A percentile compares a stretch with the other conserved stretches of the same genome.
Conservation (phyloP, 1,284 basidiomycete species). For the Cryptococcus sp. region DNA sequence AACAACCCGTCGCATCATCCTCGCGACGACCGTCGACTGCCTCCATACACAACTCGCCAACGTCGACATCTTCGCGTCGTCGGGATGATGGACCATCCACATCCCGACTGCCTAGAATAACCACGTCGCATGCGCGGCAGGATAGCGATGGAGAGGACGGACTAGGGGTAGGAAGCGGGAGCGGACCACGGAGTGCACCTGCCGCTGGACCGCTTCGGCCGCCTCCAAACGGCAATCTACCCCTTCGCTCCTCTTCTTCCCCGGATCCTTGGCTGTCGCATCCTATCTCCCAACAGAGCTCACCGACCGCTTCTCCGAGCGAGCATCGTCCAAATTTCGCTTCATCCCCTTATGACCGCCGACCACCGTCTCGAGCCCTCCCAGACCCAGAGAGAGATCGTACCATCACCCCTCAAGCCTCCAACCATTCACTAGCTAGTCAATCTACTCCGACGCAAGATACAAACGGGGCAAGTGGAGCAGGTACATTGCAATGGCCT, state of each 20-base stretch:
- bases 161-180: not conserved
- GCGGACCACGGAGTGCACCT: constrained; percentile 35
- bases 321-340: constrained; percentile 26
- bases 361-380: constrained; percentile 2
- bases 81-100: constrained; percentile 4
- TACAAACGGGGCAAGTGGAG: not conserved
- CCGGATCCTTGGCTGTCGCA: constrained; percentile 34
- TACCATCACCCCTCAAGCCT: constrained; percentile 17
- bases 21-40: constrained; percentile 27
- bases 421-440: constrained; percentile 11
- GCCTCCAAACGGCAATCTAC: constrained; percentile 17
- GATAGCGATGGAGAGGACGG: constrained; percentile 9
- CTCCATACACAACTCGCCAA: constrained; percentile 31
- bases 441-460: not conserved
- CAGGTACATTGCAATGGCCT: constrained; percentile 12
- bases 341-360: constrained; percentile 3
- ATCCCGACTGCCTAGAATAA: constrained; percentile 28
- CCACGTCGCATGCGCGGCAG: constrained; percentile 21
- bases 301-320: constrained; percentile 32
- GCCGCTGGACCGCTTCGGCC: constrained; percentile 16
- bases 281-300: constrained; percentile 15
- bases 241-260: constrained; percentile 40
- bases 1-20: constrained; percentile 1
- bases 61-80: constrained; percentile 30
- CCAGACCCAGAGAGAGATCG: constrained; percentile 10